Conservation (phyloP, 345 rosid species). For the Corchorus olitorius region DNA sequence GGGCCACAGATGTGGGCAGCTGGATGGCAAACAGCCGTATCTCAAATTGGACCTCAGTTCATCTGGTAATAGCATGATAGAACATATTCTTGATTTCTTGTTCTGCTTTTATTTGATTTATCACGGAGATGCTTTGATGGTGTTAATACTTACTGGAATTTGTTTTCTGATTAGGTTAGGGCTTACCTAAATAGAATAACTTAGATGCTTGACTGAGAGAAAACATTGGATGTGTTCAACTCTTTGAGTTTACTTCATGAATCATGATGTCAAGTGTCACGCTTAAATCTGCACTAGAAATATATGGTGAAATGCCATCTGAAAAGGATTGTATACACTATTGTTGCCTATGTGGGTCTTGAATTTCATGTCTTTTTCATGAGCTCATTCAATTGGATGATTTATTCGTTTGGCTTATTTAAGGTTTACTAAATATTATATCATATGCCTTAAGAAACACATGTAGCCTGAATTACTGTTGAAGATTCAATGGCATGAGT, state of each 20-base stretch:
- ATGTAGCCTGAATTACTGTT: no score
- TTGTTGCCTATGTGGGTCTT: background rate
- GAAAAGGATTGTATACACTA: background rate
- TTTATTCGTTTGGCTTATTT: background rate
- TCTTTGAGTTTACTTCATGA: background rate
- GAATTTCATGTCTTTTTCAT: background rate
- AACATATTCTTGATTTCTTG: background rate
- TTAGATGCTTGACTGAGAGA: background rate
- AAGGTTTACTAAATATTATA: background rate
- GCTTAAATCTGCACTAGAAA: constrained; percentile 4
- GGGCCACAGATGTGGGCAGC: constrained; percentile 97
- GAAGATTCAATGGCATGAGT: no score
- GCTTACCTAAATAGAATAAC: background rate
- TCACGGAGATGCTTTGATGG: no score
- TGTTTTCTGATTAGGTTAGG: background rate
- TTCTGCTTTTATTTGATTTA: background rate
- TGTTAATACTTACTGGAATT: background rate
- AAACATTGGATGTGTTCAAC: background rate
- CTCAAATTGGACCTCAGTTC: constrained; percentile 84
- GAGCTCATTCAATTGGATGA: constrained; percentile 6
- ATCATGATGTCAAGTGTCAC: background rate
- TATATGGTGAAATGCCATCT: background rate
- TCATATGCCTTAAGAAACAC: background rate
- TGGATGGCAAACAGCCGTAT: constrained; percentile 73
- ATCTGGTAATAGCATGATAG: constrained; percentile 55